Conservation (phyloP, 805 yeast genomes). For the Tetrapisispora phaffii region DNA sequence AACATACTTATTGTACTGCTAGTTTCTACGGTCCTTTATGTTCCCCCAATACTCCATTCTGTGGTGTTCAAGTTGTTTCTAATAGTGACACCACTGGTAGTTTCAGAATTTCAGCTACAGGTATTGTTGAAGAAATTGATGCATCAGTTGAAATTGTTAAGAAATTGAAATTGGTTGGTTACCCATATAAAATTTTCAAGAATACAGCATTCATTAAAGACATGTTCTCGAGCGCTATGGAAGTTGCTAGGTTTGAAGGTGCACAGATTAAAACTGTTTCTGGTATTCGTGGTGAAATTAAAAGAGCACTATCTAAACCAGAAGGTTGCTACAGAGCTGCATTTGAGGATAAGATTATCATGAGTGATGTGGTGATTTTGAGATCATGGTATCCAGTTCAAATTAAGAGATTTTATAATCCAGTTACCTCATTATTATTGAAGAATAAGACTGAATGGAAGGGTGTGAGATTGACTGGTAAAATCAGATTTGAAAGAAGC, state of each 20-base stretch:
- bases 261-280: conserved; percentile 94
- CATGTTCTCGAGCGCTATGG: conserved; percentile 87
- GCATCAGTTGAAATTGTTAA: conserved; percentile 84
- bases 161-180: conserved; percentile 88
- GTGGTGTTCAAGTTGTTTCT: conserved; percentile 86
- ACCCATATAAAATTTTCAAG: conserved; percentile 86
- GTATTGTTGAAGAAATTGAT: conserved; percentile 89
- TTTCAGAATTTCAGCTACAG: conserved; percentile 94
- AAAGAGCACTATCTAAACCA: conserved; percentile 85
- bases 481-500: conserved; percentile 68
- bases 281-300: conserved; percentile 95
- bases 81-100: conserved; percentile 76
- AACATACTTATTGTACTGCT: conserved; percentile 92
- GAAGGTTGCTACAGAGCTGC: conserved; percentile 95
- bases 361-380: conserved; percentile 82
- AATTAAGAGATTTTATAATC: conserved; percentile 86
- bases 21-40: conserved; percentile 95
- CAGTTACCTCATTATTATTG: conserved; percentile 82
- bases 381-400: conserved; percentile 96
- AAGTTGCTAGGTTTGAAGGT: conserved; percentile 96
- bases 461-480: conserved; percentile 94
- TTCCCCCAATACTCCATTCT: conserved; percentile 94
- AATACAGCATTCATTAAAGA: conserved; percentile 96
- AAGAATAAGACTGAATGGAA: conserved; percentile 78
- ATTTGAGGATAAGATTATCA: conserved; percentile 85